A percentile compares a stretch with the other conserved stretches of the same genome.
Evolutionary conservation across 2,329 filamentous ascomycete genomes (phyloP).

Genomic region (Fusarium sp.): DNA sequence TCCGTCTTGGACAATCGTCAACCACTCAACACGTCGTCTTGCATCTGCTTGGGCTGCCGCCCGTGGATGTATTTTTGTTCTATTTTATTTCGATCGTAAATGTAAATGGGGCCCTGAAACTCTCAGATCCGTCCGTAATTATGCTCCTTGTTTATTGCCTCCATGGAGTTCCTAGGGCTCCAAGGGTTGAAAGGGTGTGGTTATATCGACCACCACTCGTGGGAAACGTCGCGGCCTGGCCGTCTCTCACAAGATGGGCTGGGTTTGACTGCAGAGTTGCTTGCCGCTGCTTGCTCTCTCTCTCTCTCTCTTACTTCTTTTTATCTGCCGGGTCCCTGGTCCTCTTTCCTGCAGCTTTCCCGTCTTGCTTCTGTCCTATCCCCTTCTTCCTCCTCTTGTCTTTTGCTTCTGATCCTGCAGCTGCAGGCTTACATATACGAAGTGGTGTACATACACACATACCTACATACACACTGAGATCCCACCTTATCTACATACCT

Average conservation of each 20-base stretch:
- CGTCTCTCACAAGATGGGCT: conserved; percentile 36
- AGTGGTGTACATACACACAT: conserved; percentile 41
- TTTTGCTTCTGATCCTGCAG: conserved; percentile 16
- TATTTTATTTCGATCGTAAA: conserved; percentile 20
- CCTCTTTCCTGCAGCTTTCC: conserved; percentile 40
- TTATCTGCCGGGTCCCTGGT: conserved; percentile 45
- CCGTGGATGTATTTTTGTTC: conserved; percentile 28
- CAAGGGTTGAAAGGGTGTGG: conserved; percentile 9
- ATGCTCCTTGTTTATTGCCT: conserved; percentile 20
- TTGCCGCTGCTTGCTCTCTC: conserved; percentile 33
- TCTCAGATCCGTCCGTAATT: conserved; percentile 14
- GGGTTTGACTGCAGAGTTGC: conserved; percentile 22
- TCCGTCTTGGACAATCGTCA: conserved; percentile 45
- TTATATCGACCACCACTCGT: conserved; percentile 11
- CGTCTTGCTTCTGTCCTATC: conserved; percentile 45
- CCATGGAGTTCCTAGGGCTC: neutral
- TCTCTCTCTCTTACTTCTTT: conserved; percentile 36
- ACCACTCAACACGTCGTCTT: conserved; percentile 43
- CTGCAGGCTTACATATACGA: conserved; percentile 40
- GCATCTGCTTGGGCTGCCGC: conserved; percentile 40
- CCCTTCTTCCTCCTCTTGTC: conserved; percentile 20
- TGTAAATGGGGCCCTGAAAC: conserved; percentile 31
- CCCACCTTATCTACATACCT: conserved; percentile 26
- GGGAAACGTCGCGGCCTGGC: conserved; percentile 29
- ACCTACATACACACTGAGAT: conserved; percentile 40